A percentile compares a stretch with the other conserved stretches of the same genome.
These are phyloP conservation scores for Astraeus odoratus DNA, from an alignment of 768 basidiomycete genomes.

Conservation along the genomic window DNA sequence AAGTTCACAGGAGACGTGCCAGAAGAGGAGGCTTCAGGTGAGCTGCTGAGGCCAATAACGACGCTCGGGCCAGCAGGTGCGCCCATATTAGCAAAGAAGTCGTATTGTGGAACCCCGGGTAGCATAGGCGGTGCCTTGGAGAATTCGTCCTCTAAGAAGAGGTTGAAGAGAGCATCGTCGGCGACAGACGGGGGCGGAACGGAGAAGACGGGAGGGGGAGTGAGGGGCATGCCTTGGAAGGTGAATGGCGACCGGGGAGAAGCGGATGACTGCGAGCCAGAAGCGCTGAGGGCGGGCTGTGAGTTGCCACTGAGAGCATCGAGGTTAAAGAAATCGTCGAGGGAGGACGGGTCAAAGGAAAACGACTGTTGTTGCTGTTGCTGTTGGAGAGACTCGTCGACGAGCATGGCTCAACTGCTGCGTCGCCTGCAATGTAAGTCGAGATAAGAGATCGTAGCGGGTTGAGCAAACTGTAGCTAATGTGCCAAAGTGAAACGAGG, in stretches of 20 bases:
- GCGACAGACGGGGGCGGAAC: constrained; percentile 23
- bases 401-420: constrained; percentile 32
- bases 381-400: constrained; percentile 30
- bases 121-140: constrained; percentile 24
- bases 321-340: constrained; percentile 62
- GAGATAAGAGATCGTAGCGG: background rate
- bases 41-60: constrained; percentile 19
- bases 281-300: constrained; percentile 10
- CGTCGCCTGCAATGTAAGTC: background rate
- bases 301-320: constrained; percentile 38
- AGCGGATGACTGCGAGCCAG: constrained; percentile 37
- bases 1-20: constrained; percentile 10
- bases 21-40: constrained; percentile 14
- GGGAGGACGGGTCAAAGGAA: constrained; percentile 23
- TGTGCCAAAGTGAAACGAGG: too few species aligned
- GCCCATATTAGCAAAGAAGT: constrained; percentile 30
- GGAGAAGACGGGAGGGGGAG: constrained; percentile 39
- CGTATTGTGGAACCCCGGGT: constrained; percentile 26
- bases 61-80: constrained; percentile 25
- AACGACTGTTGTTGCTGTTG: constrained; percentile 11
- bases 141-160: constrained; percentile 41
- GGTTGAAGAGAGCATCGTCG: constrained; percentile 34
- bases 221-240: constrained; percentile 30
- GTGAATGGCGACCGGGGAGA: constrained; percentile 37
- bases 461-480: too few species aligned